Conservation (phyloP, 306 rosid genomes). For the Trichosanthes truncata region DNA sequence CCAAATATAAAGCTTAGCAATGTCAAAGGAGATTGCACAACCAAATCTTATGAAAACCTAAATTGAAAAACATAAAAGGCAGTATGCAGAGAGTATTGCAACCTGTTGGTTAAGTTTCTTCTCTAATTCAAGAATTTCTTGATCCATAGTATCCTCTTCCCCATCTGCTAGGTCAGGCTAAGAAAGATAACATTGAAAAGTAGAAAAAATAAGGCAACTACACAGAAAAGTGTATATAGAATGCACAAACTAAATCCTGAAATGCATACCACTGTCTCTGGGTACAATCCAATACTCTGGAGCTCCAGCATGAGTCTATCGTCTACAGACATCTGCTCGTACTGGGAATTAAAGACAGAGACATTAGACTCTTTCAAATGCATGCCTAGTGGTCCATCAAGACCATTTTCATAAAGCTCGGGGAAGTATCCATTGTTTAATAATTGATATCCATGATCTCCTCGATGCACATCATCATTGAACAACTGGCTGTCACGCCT, state of each 20-base stretch:
- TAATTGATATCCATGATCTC: slow-evolving; percentile 20
- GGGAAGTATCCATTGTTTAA: slow-evolving; percentile 25
- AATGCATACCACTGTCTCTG: slow-evolving; percentile 61
- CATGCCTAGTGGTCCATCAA: slow-evolving; percentile 25
- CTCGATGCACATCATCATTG: slow-evolving; percentile 18
- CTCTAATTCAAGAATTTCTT: slow-evolving; percentile 53
- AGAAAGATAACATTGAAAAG: slow-evolving; percentile 22
- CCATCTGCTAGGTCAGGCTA: slow-evolving; percentile 83
- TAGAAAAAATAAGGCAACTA: not conserved
- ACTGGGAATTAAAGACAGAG: slow-evolving; percentile 26
- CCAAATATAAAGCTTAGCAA: slow-evolving; percentile 3
- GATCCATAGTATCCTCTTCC: slow-evolving; percentile 52
- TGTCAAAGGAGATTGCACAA: not conserved
- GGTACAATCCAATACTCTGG: slow-evolving; percentile 58
- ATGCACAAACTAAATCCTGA: slow-evolving; percentile 6
- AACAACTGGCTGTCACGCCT: slow-evolving; percentile 22
- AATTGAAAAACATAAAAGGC: not conserved
- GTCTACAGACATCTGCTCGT: slow-evolving; percentile 46
- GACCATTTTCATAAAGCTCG: slow-evolving; percentile 31
- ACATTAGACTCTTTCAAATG: slow-evolving; percentile 22
- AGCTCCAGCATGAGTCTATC: slow-evolving; percentile 71
- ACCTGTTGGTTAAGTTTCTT: slow-evolving; percentile 59
- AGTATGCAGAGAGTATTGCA: slow-evolving; percentile 9
- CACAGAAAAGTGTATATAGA: slow-evolving; percentile 6
- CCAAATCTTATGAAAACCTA: not conserved